These are phyloP conservation scores for Penicillium robsamsonii DNA, from an alignment of 495 filamentous ascomycete species.

Conservation along the genomic window DNA sequence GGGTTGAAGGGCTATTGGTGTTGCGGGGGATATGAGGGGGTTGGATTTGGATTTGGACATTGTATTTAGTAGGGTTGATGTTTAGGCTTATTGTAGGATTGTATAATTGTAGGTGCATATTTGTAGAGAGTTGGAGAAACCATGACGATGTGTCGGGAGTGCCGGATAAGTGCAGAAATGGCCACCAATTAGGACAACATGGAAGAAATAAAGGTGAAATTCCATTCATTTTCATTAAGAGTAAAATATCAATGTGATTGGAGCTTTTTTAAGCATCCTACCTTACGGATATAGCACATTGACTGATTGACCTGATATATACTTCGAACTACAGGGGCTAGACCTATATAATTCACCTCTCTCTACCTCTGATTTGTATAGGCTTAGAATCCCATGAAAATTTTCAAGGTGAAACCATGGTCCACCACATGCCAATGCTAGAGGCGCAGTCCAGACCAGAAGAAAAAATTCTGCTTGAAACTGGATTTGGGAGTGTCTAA, in stretches of 20 bases:
- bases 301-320: too few relatives aligned
- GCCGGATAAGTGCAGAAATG: neutral
- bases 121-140: neutral
- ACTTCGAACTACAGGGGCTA: too few relatives aligned
- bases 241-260: neutral
- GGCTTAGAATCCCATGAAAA: too few relatives aligned
- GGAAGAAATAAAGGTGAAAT: neutral
- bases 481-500: too few relatives aligned
- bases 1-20: constrained; percentile 25
- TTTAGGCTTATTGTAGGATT: neutral
- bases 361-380: too few relatives aligned
- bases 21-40: constrained; percentile 8
- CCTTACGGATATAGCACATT: too few relatives aligned
- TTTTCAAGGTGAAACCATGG: neutral
- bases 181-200: neutral
- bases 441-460: constrained; percentile 6
- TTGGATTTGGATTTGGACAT: neutral
- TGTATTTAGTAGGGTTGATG: neutral
- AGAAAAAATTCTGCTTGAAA: neutral
- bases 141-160: neutral
- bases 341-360: too few relatives aligned
- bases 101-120: neutral
- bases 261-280: neutral
- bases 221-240: neutral
- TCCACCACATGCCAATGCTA: constrained; percentile 1